Base-by-base conservation (phyloP, 306 rosid species). In the Acmispon strigosus region DNA sequence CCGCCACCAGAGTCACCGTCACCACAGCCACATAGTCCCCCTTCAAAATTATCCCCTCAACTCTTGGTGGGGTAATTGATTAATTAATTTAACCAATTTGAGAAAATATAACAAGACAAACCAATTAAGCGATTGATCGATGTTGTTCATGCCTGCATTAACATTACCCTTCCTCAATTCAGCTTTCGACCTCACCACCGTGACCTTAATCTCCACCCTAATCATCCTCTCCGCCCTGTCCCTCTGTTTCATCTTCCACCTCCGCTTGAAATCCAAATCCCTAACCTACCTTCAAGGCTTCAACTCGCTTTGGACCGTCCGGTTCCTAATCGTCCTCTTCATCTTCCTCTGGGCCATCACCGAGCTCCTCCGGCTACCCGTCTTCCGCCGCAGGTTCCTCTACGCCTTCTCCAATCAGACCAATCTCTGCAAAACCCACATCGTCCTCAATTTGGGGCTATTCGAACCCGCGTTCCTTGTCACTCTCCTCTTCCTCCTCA, bases 261-360 rank as follows among this genome's bases (percentile, higher is more conserved):
- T 94, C 8, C 80, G 84, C 0, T 51, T 94, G 62, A 94, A 90
- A 43, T 88, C 98, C 0, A 84, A 81, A n/a, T 76, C 86, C 19
- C 50, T 86, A 8, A 70, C 27, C 39, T 86, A 90, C 14, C 49
- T 94, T 3, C 94, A 82, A 7, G 66, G 77, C 37, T 94, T 90
- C 82, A 94, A 90, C 60, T 83, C 90, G 0, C 90, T 90, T 39
- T 94, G 98, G 98, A 79, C 88, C 20, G 96, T 89, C 8, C 83
- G 98, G 0, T 85, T 86, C 76, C 86, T 89, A 41, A 85, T 94
- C 10, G 90, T 94, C 20, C 6, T 82, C 8, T 80, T 85, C 75
- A 73, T 93, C 39, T 63, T 78, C 44, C 24, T 90, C 0, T 94
- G 97, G 98, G 75, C 94, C 16, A 48, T 88, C 22, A 55, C 81